Evolutionary conservation across 2,329 filamentous ascomycete genomes (phyloP), one percentile per base, ranked within the genome.

Genomic region (Fusarium sp.): DNA sequence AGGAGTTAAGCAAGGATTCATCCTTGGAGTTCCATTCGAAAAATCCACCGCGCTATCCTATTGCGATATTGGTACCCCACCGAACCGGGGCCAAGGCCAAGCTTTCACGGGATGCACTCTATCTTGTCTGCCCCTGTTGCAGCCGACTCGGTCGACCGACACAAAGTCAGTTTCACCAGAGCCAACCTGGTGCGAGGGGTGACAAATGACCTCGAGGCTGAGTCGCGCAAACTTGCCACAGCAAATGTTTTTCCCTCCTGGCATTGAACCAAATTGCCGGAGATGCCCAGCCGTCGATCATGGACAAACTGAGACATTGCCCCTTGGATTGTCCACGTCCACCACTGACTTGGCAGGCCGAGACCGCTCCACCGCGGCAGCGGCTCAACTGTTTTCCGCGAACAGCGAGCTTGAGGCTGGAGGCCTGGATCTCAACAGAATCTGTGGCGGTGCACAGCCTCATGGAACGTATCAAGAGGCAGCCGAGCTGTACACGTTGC

Each of bases 171-270:
- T 14, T 69, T 60, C 37, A 20, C 40, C 18, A 58, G 40, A 52
- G 47, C 75, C 76, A 77, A 77, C 74, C 66, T 58, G 11, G 56
- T 50, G 58, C 38, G 37, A 24, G 57, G 56, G 38, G 72, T 77
- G 76, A 77, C 74, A 76, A 54, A 56, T 29, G 31, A 27, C 29
- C 35, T 50, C 20, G 61, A 35, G 64, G 58, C 62, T 59, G 45
- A 68, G 67, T 57, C 20, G 45, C 38, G 50, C 34, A 37, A 27
- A 31, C 16, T 38, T n/a, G 27, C 35, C 29, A 37, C 31, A 37
- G 20, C 52, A 35, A 14, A 6, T 14, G 13, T 35, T 35, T 35
- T 14, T 35, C 34, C 6, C 34, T 35, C 34, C 34, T 35, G 54
- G 16, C 35, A 54, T 35, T 34, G 57, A 34, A 52, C 60, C 60